A percentile compares a stretch with the other conserved stretches of the same genome.
phyloP scores from a whole-genome alignment of 805 yeast genomes.

The Dipodascus geniculatus region DNA sequence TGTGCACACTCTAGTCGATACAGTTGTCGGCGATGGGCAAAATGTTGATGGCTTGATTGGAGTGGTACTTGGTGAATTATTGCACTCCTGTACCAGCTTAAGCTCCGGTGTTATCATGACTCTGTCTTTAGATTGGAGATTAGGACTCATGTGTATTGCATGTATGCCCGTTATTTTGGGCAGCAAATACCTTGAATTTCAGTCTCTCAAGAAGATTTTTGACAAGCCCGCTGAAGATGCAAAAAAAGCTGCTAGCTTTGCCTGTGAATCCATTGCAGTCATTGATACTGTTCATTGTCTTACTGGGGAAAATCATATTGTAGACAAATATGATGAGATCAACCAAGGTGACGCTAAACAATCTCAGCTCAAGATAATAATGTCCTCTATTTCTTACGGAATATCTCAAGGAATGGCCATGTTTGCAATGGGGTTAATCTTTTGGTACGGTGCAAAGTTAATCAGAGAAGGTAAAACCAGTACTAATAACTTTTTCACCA shows the following conservation, averaged over 20 bases:
- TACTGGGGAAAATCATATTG: conserved; percentile 19
- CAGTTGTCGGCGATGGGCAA: conserved; percentile 21
- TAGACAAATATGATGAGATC: conserved; percentile 9
- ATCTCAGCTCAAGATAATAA: conserved; percentile 3
- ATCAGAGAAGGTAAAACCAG: conserved; percentile 12
- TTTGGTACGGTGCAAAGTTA: conserved; percentile 22
- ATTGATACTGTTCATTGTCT: conserved; percentile 20
- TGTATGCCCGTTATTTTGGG: conserved; percentile 16
- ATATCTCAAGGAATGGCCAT: conserved; percentile 18
- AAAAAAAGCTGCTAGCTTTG: conserved; percentile 16
- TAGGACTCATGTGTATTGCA: conserved; percentile 19
- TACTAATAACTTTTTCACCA: conserved; percentile 16
- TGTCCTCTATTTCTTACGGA: conserved; percentile 17
- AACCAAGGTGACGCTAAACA: conserved; percentile 7
- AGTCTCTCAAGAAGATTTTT: conserved; percentile 12
- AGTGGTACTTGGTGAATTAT: conserved; percentile 20
- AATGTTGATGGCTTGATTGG: conserved; percentile 20
- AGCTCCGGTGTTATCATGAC: conserved; percentile 17
- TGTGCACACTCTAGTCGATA: conserved; percentile 18
- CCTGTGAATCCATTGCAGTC: conserved; percentile 20
- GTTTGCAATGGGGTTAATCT: conserved; percentile 17
- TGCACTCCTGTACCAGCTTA: conserved; percentile 16
- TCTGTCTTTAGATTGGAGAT: conserved; percentile 18
- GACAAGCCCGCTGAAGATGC: conserved; percentile 13
- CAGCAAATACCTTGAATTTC: conserved; percentile 17